Base-by-base conservation (phyloP, 257 asterid species). In the Anisodus tanguticus region DNA sequence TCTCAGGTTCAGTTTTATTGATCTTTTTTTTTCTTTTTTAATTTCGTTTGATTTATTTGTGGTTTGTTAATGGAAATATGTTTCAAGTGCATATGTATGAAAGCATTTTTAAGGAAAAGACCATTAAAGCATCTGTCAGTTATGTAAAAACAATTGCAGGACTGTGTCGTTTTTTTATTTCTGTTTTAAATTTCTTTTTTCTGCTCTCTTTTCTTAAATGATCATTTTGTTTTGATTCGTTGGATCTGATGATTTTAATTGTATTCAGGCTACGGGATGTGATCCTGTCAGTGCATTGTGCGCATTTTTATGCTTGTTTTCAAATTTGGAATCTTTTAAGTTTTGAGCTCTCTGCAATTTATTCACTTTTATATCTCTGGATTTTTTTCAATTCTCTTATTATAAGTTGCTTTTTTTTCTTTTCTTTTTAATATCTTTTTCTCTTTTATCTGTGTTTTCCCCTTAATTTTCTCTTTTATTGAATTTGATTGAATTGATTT, bases 1-100 rank as follows among this genome's bases (percentile, higher is more conserved):
- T 87, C 93, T 96, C 91, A 96, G 98, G 99, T 93, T 84, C 49
- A 6, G 15, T 49, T 5, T 15, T 4, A 54, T 10, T 58, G 3
- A 43, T 66, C 49, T 51, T 13, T 41, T 7, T 4, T 13, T 22
- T 57, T 3, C 3, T 41, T 41, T 4, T 31, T 15, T 3, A 16
- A 31, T 31, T 31, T 31, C 35, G 35, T 31, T 31, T 49, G 45
- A 15, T 69, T 58, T 45, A 9, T 66, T 45, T 43, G 9, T 9
- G 9, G 4, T 63, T 57, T 55, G 35, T 26, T 8, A 6, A 67
- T 49, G 62, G 51, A 70, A 76, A 45, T 26, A 76, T 45, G 37
- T 37, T 12, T 69, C 10, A 13, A 69, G 41, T 70, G 49, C 35
- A 15, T 70, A 22, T 22, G 26, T 22, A 22, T 22, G 26, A 22